Base-by-base conservation (phyloP, 805 yeast species). In the Hanseniaspora osmophila region DNA sequence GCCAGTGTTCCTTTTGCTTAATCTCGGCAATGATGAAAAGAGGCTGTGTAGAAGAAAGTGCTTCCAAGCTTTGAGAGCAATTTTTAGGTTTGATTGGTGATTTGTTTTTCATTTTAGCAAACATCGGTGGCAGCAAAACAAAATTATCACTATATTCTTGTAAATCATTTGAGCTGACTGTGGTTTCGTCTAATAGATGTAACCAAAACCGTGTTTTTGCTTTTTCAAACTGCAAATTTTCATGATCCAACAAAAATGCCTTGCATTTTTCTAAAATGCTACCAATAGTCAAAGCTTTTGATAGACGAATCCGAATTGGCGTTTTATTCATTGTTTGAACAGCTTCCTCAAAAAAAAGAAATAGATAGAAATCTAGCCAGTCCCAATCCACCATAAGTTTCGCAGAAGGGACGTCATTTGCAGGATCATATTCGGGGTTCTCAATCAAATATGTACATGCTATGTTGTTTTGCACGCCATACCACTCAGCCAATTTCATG, bases 401-500 rank as follows among this genome's bases (percentile, higher is more conserved):
- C 33, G 13, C 15, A 6, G 13, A n/a, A 5, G 35, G 35, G 5
- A 4, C 5, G 15, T 32, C 35, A 4, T 4, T 32, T 32, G 5
- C 15, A 5, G 35, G 10, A 32, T 54, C 46, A 35, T 49, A 30
- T 29, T 53, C 51, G 6, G 55, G 58, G 35, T 61, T 63, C 11
- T 48, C 42, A 18, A 69, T 52, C 10, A 67, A 50, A 15, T 50
- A 54, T 2, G 78, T 66, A n/a, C 51, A 49, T 1, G 71, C 58
- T 0, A 71, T 66, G 6, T 49, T 48, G 6, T 69, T 68, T 1
- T 60, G 54, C 18, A 73, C 43, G 0, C 82, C 83, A 57, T 77
- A 79, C 78, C 81, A 74, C 30, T 66, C 63, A 1, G 56, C 59
- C 10, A 80, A 57, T 47, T 64, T 54, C 2, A 64, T 53, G 51